Base-by-base conservation (phyloP, 108 stramenopile species). In the Conticribra guillardii region DNA sequence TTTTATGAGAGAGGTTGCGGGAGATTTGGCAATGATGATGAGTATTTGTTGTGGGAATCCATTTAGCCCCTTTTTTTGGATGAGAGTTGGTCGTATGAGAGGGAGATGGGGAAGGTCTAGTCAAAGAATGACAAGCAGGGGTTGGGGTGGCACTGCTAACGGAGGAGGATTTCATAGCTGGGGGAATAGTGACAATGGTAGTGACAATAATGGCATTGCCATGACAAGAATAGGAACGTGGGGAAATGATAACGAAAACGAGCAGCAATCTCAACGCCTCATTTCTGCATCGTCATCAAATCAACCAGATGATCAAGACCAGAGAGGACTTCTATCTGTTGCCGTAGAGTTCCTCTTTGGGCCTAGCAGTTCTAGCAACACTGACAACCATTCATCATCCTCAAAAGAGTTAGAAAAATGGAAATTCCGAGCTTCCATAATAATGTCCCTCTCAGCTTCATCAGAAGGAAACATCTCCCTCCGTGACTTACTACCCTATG, bases 301-400 rank as follows among this genome's bases (percentile, higher is more conserved):
- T 60, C 53, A 50, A 46, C 4, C 19, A 52, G 65, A 65, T 53
- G 54, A 26, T 23, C 41, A 51, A 34, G 44, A 74, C 26, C 79
- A 87, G 32, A 80, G 79, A 46, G 90, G 90, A 32, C 29, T 95
- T 9, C 68, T 95, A 3, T 89, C 90, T 0, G 46, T 91, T 37
- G 83, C 83, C 16, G 87, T 92, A 3, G 93, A 92, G 58, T 95
- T 90, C 66, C 79, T 95, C 17, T 95, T 95, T 74, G 93, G 93
- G 28, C 90, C 93, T 15, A 66, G 32, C 30, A 30, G 64, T 22
- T 24, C 19, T 14, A 17, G 32, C 49, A 24, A 26, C 60, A 16
- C 3, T 51, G 48, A 24, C 8, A 31, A 15, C 47, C 24, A n/a
- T 37, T 14, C 56, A 16, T 55, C 69, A 8, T 73, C 81, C 33